Evolutionary conservation across 305 asterid species (phyloP).

Genomic region (Fraxinus nigra): DNA sequence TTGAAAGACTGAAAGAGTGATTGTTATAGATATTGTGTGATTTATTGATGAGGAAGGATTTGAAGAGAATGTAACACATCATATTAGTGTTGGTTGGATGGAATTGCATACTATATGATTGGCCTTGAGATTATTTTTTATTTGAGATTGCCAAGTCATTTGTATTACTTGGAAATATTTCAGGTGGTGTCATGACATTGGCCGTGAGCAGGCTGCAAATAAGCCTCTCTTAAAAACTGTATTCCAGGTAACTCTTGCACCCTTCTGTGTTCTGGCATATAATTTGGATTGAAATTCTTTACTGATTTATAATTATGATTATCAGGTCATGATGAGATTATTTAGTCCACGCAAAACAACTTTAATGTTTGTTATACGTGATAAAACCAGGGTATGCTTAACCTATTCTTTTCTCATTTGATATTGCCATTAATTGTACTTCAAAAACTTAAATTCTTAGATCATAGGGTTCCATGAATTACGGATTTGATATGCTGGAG

Average conservation of each 20-base stretch:
- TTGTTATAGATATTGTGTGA: neutral
- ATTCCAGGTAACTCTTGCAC: slow-evolving; percentile 56
- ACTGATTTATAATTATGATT: slow-evolving; percentile 29
- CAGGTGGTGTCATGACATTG: slow-evolving; percentile 99
- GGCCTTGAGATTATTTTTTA: neutral
- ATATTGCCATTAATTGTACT: neutral
- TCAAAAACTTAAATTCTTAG: neutral
- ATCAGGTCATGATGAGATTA: slow-evolving; percentile 92
- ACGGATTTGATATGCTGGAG: neutral
- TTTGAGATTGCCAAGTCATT: neutral
- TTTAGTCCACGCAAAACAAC: slow-evolving; percentile 97
- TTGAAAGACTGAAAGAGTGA: neutral
- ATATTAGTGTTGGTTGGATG: neutral
- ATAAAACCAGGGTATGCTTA: slow-evolving; percentile 75
- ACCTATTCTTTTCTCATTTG: slow-evolving; percentile 24
- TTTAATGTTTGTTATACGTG: slow-evolving; percentile 92
- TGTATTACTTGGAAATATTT: slow-evolving; percentile 21
- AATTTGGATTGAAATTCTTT: slow-evolving; percentile 12
- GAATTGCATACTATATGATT: neutral
- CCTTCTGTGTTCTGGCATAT: slow-evolving; percentile 4
- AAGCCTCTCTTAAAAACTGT: slow-evolving; percentile 94
- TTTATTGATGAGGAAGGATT: neutral
- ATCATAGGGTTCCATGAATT: slow-evolving; percentile 15
- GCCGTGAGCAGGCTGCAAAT: slow-evolving; percentile 99
- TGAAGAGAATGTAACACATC: neutral